Percentiles rank a stretch among this genome's conserved stretches.
These are phyloP conservation scores for Trifolium repens DNA, from an alignment of 306 rosid species.

Conservation along the genomic window DNA sequence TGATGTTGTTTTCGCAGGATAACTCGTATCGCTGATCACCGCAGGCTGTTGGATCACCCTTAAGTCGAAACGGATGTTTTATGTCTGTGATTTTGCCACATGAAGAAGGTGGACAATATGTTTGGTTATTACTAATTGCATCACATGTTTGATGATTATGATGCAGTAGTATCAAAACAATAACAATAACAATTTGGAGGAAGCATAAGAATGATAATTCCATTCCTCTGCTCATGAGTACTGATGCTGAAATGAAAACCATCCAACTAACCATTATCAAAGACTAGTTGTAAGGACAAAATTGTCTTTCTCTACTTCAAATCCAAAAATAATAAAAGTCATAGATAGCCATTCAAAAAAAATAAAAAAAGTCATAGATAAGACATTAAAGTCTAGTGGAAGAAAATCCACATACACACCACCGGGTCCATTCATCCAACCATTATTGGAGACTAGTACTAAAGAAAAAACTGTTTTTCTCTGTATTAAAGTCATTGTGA, in stretches of 20 bases:
- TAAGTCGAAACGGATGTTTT: conserved; percentile 31
- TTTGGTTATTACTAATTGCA: not conserved
- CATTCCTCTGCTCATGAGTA: not conserved
- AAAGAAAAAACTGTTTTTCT: too few species aligned
- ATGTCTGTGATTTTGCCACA: conserved; percentile 44
- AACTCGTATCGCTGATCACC: not conserved
- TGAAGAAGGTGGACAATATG: conserved; percentile 21
- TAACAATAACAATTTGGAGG: not conserved
- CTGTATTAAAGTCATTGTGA: too few species aligned
- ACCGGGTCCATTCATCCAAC: too few species aligned
- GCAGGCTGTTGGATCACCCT: conserved; percentile 13
- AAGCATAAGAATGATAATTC: not conserved
- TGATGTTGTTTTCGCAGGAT: conserved; percentile 35
- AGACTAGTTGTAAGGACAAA: not conserved
- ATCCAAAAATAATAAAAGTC: too few species aligned
- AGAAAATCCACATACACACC: too few species aligned
- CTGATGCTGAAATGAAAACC: not conserved
- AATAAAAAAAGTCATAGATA: too few species aligned
- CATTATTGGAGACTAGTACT: too few species aligned
- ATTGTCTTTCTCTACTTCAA: not conserved
- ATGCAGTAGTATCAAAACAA: not conserved
- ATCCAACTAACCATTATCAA: not conserved
- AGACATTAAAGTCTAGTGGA: too few species aligned
- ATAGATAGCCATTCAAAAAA: too few species aligned
- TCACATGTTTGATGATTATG: conserved; percentile 1